Evolutionary conservation across 2,329 filamentous ascomycete genomes (phyloP), one percentile per base, ranked within the genome.

Genomic region (Colletotrichum orbiculare): DNA sequence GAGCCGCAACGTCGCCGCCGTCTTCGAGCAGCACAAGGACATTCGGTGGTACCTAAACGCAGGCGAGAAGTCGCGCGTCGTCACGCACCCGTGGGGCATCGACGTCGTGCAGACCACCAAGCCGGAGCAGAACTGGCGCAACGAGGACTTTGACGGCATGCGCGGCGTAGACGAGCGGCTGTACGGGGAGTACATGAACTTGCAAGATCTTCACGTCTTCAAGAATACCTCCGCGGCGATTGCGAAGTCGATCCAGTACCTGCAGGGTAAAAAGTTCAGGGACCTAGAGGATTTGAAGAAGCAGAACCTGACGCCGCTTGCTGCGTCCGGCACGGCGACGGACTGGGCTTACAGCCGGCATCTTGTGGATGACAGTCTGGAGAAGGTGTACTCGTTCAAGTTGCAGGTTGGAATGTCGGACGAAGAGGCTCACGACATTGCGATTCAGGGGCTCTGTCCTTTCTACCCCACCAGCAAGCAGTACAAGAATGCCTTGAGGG

Each of bases 21-120:
- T 85, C 6, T 75, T 87, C 68, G 78, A 83, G 67, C 75, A 77
- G 17, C 83, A 82, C 72, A 72, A 76, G 41, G 79, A 79, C 41
- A 74, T 88, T 49, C 77, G 82, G 33, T 88, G 85, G 84, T 86
- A 85, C 71, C 75, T 87, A 60, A 86, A 88, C 66, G 77, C 88
- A 47, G 86, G 88, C 77, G 86, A 85, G 0, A 82, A 79, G 15
- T 78, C 79, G 0, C 84, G 82, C 2, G 76, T 81, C 38, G 76
- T 89, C 15, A 74, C 87, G 6, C 87, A 87, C 73, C 80, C 77
- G 54, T 88, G 86, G 85, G 85, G 85, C 17, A 82, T 85, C 64
- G 85, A 87, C 68, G 78, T 82, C 39, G 75, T 81, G 58, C 85
- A 87, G 72, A 75, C 73, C 53, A 76, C 70, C 0, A 76, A 78